Conservation (phyloP, 495 filamentous ascomycete genomes). For the Amorphotheca resinae region DNA sequence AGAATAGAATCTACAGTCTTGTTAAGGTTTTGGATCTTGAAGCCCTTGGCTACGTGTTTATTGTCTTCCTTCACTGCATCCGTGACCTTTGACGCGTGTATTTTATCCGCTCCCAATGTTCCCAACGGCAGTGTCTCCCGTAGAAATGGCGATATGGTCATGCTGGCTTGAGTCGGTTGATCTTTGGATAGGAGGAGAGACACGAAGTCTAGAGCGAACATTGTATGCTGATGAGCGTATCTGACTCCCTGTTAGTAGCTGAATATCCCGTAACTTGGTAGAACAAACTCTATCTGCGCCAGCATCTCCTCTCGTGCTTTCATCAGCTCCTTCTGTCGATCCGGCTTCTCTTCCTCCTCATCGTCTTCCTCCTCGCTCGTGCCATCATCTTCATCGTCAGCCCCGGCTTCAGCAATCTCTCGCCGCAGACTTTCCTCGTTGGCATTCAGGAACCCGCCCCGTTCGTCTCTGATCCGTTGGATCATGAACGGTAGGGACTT, state of each 20-base stretch:
- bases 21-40: slow-evolving; percentile 64
- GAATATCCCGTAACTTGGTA: not conserved
- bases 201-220: slow-evolving; percentile 65
- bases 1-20: slow-evolving; percentile 61
- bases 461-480: slow-evolving; percentile 57
- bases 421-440: slow-evolving; percentile 48
- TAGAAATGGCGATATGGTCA: slow-evolving; percentile 54
- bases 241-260: slow-evolving; percentile 23
- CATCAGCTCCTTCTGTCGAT: slow-evolving; percentile 27
- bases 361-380: slow-evolving; percentile 15
- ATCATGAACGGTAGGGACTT: slow-evolving; percentile 54
- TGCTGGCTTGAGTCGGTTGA: slow-evolving; percentile 49
- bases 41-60: slow-evolving; percentile 54
- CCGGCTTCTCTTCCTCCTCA: slow-evolving; percentile 14
- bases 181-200: slow-evolving; percentile 77
- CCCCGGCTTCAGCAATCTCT: slow-evolving; percentile 39
- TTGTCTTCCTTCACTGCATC: slow-evolving; percentile 42
- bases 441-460: slow-evolving; percentile 60
- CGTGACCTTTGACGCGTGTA: slow-evolving; percentile 43
- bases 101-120: slow-evolving; percentile 58
- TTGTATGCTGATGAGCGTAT: slow-evolving; percentile 51
- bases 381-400: slow-evolving; percentile 18
- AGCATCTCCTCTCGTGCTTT: slow-evolving; percentile 41
- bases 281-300: slow-evolving; percentile 34
- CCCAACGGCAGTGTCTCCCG: slow-evolving; percentile 59